Evolutionary conservation across 2,329 filamentous ascomycete species (phyloP).

Genomic region (Salinomyces thailandicus): DNA sequence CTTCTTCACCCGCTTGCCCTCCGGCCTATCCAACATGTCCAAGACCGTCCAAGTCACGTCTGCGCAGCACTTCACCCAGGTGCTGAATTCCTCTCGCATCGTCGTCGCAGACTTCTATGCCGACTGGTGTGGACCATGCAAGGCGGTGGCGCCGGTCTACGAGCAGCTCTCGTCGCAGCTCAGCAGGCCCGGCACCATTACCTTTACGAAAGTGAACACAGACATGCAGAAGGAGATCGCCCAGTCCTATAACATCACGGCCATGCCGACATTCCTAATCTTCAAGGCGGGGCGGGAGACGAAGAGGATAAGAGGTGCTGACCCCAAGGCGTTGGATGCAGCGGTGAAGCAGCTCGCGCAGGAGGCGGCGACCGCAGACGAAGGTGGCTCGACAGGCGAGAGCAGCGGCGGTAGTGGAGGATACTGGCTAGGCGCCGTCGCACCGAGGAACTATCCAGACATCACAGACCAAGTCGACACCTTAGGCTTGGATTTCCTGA

Average conservation of each 20-base stretch:
- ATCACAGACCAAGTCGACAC: conserved; percentile 73
- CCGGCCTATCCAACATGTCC: conserved; percentile 30
- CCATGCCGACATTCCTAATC: conserved; percentile 86
- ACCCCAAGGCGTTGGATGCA: conserved; percentile 58
- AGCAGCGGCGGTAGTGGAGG: conserved; percentile 31
- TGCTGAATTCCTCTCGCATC: conserved; percentile 63
- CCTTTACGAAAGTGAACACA: conserved; percentile 79
- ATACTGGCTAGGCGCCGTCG: conserved; percentile 60
- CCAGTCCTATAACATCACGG: conserved; percentile 59
- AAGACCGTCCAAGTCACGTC: conserved; percentile 35
- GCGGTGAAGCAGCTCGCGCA: conserved; percentile 60
- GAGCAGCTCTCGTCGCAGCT: conserved; percentile 63
- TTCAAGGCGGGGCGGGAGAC: conserved; percentile 32
- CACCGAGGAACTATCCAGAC: conserved; percentile 73
- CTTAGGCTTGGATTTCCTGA: conserved; percentile 74
- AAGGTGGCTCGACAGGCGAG: conserved; percentile 24
- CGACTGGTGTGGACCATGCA: conserved; percentile 76
- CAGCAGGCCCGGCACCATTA: conserved; percentile 60
- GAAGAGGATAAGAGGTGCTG: conserved; percentile 48
- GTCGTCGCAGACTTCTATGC: conserved; percentile 89
- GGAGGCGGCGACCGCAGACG: conserved; percentile 43
- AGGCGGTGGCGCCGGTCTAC: conserved; percentile 71
- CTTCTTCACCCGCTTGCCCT: conserved; percentile 6
- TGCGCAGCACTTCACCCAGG: conserved; percentile 44
- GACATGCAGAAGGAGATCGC: conserved; percentile 67